Conservation (phyloP, 345 rosid genomes). For the Arabis alpina region DNA sequence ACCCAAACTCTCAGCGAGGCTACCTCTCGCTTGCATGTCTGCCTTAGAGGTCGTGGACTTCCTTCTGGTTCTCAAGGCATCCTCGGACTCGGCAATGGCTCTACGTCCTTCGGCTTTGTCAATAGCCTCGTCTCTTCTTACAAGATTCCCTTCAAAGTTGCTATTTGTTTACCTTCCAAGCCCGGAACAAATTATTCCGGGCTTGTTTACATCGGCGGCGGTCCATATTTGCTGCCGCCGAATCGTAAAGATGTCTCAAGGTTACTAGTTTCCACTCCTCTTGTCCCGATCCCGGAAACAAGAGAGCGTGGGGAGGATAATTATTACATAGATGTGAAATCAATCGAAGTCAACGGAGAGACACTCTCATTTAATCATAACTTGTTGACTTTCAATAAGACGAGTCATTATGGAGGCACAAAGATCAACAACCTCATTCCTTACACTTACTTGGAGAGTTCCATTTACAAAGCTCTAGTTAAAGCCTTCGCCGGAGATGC, state of each 20-base stretch:
- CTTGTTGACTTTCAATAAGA: slow-evolving; percentile 43
- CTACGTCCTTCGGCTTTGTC: slow-evolving; percentile 29
- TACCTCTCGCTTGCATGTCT: slow-evolving; percentile 32
- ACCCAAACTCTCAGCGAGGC: neutral
- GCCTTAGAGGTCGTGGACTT: slow-evolving; percentile 2
- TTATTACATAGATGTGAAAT: slow-evolving; percentile 45
- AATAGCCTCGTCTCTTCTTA: slow-evolving; percentile 34
- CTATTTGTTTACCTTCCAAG: slow-evolving; percentile 46
- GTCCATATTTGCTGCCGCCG: slow-evolving; percentile 40
- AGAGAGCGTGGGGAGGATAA: slow-evolving; percentile 39
- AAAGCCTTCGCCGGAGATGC: slow-evolving; percentile 36
- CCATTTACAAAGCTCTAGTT: slow-evolving; percentile 50
- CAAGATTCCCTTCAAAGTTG: slow-evolving; percentile 41
- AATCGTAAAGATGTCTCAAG: slow-evolving; percentile 19
- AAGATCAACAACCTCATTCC: slow-evolving; percentile 48
- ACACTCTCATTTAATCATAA: slow-evolving; percentile 41
- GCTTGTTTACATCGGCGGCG: slow-evolving; percentile 38
- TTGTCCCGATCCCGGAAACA: slow-evolving; percentile 14
- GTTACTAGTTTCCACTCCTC: slow-evolving; percentile 40
- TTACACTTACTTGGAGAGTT: slow-evolving; percentile 44
- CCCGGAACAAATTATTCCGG: slow-evolving; percentile 13
- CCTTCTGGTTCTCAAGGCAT: slow-evolving; percentile 36
- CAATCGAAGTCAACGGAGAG: slow-evolving; percentile 44
- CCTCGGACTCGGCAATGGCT: slow-evolving; percentile 42
- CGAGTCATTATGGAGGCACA: slow-evolving; percentile 49